phyloP scores from a whole-genome alignment of 306 rosid genomes.

The Trifolium dubium region DNA sequence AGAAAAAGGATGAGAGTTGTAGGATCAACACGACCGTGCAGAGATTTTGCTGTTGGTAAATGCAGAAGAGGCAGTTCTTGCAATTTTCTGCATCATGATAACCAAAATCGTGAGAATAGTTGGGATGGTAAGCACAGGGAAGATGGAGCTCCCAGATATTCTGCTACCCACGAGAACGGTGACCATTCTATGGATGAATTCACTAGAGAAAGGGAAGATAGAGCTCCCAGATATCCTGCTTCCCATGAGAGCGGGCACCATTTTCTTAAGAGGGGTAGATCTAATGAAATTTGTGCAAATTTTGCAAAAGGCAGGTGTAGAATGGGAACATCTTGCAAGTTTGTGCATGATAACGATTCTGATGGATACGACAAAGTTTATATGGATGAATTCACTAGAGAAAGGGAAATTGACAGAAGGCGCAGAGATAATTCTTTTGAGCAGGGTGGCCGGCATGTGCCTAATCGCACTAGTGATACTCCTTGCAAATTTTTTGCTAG shows the following conservation, averaged over 20 bases:
- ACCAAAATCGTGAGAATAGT: conserved; percentile 66
- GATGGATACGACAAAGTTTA: conserved; percentile 65
- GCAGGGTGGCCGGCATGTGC: conserved; percentile 65
- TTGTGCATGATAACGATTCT: conserved; percentile 64
- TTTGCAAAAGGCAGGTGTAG: conserved; percentile 83
- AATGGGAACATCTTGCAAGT: conserved; percentile 85
- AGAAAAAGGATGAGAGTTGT: conserved; percentile 74
- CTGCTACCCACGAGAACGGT: conserved; percentile 55
- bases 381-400: conserved; percentile 65
- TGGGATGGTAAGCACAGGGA: conserved; percentile 79
- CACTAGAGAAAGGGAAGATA: conserved; percentile 56
- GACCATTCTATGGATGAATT: conserved; percentile 49
- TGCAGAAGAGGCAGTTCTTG: conserved; percentile 89
- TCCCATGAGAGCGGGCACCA: conserved; percentile 60
- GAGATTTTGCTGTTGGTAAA: conserved; percentile 81
- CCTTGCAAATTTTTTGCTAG: conserved; percentile 85
- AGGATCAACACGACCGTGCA: conserved; percentile 64
- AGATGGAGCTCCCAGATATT: conserved; percentile 66
- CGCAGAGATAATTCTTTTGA: conserved; percentile 70
- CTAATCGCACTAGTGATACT: conserved; percentile 56
- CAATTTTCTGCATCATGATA: conserved; percentile 74
- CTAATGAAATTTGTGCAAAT: conserved; percentile 59
- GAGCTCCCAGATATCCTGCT: conserved; percentile 62
- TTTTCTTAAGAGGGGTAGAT: conserved; percentile 65
- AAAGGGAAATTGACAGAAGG: conserved; percentile 73